phyloP scores from a whole-genome alignment of 2,329 filamentous ascomycete species.

The Exophiala sideris region DNA sequence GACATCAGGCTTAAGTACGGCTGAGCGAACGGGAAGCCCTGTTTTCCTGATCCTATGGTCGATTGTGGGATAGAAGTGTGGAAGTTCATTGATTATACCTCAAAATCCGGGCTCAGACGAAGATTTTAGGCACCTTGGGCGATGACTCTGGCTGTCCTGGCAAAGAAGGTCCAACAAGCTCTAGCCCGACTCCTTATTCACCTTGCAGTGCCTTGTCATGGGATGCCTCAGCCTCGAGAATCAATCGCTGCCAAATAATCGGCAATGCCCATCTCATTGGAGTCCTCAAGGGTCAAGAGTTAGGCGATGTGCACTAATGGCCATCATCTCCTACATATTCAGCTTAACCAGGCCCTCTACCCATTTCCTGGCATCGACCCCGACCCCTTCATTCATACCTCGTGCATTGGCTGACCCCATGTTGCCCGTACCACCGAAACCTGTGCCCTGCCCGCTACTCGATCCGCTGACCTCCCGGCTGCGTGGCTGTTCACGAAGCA shows the following conservation, averaged over 20 bases:
- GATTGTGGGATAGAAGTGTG: not conserved
- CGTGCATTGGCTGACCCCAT: slow-evolving; percentile 18
- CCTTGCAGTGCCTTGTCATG: too few relatives aligned
- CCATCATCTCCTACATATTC: slow-evolving; percentile 37
- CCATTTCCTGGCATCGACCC: slow-evolving; percentile 46
- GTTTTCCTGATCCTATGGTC: slow-evolving; percentile 1
- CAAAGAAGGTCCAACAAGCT: too few relatives aligned
- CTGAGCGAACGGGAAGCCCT: not conserved
- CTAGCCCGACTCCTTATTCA: too few relatives aligned
- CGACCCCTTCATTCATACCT: slow-evolving; percentile 40
- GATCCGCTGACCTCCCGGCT: slow-evolving; percentile 33
- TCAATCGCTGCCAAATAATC: not conserved
- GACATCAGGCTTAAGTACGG: too few relatives aligned
- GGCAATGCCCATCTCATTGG: not conserved
- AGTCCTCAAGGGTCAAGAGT: not conserved
- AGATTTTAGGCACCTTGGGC: too few relatives aligned
- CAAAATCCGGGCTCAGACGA: too few relatives aligned
- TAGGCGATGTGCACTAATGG: too few relatives aligned
- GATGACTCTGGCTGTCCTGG: too few relatives aligned
- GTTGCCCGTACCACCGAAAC: not conserved
- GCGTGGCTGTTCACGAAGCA: slow-evolving; percentile 29
- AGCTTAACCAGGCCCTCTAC: slow-evolving; percentile 45
- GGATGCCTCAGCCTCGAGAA: not conserved
- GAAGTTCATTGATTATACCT: not conserved
- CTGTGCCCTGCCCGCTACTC: not conserved